Evolutionary conservation across 1,284 basidiomycete species (phyloP), one percentile per base, ranked within the genome.

Genomic region (Apiotrichum gracile): DNA sequence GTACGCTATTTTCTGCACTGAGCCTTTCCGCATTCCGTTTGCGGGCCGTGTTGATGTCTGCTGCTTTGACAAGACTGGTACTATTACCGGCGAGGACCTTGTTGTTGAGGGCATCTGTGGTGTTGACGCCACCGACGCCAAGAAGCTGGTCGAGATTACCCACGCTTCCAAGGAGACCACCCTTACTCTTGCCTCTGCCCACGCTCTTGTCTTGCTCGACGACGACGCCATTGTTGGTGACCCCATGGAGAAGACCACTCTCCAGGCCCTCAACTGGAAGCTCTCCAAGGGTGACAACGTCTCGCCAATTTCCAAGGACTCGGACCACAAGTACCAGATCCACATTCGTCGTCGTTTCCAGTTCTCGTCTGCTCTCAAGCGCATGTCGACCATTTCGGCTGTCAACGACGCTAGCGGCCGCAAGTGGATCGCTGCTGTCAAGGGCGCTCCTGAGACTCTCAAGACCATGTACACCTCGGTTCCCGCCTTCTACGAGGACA

Each of bases 11-110:
- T 97, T 93, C 78, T 97, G 92, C 71, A 97, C 92, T 13, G 92
- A 97, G 68, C 92, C 92, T 0, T 97, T 97, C 83, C 83, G 93
- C 25, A 97, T 97, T 62, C 91, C 93, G 0, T 88, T 80, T 58
- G 92, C 92, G 12, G 92, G 93, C 8, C 83, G 89, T 27, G 91
- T 97, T 7, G 92, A 97, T 63, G 87, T 97, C 13, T 97, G 92
- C 74, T 97, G 93, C 76, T 97, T 97, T 64, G 92, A 97, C 77
- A 97, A 97, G 80, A 97, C 92, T 0, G 93, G 92, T 29, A 97
- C 92, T 0, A 94, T 97, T 60, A 97, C 92, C 0, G 89, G 90
- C 1, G 91, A 96, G 73, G 86, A 92, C 72, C 77, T 97, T n/a
- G 90, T 96, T 14, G 81, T 96, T 1, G 91, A 97, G 72, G 93